These are phyloP conservation scores for Sarocladium kiliense DNA, from an alignment of 2,329 filamentous ascomycete genomes.

Conservation along the genomic window DNA sequence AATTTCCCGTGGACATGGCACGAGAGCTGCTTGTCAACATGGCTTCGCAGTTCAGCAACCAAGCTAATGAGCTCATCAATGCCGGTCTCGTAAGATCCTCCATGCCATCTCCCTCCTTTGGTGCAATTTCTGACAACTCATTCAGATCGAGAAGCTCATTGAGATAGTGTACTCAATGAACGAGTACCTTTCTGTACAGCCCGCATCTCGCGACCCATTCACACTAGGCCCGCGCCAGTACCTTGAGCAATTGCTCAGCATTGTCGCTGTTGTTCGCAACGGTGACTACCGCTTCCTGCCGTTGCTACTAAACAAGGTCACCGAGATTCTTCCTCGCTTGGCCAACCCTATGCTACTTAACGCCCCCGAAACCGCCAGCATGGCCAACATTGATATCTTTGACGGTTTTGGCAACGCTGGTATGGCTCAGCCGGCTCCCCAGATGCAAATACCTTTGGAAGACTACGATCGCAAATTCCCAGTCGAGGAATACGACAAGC, in stretches of 20 bases:
- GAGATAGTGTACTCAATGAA: conserved; percentile 69
- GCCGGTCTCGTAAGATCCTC: conserved; percentile 59
- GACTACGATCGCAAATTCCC: conserved; percentile 43
- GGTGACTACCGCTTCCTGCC: conserved; percentile 74
- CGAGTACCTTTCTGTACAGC: conserved; percentile 65
- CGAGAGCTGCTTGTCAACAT: conserved; percentile 57
- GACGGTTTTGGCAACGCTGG: conserved; percentile 61
- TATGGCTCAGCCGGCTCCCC: conserved; percentile 47
- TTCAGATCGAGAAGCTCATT: conserved; percentile 71
- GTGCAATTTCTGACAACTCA: not conserved
- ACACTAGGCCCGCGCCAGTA: conserved; percentile 66
- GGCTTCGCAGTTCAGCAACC: conserved; percentile 65
- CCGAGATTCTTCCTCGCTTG: conserved; percentile 62
- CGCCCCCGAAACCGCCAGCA: conserved; percentile 47
- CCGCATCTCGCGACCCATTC: conserved; percentile 57
- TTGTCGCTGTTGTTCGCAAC: conserved; percentile 66
- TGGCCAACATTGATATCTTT: conserved; percentile 57
- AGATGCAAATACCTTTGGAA: conserved; percentile 39
- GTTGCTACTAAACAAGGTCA: conserved; percentile 69
- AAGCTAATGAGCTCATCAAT: conserved; percentile 69
- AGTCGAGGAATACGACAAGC: conserved; percentile 37
- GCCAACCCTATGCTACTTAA: conserved; percentile 56
- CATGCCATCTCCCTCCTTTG: not conserved
- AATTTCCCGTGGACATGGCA: conserved; percentile 44
- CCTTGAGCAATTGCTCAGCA: conserved; percentile 62